Conservation (phyloP, 257 asterid genomes). For the Ilex asprella region DNA sequence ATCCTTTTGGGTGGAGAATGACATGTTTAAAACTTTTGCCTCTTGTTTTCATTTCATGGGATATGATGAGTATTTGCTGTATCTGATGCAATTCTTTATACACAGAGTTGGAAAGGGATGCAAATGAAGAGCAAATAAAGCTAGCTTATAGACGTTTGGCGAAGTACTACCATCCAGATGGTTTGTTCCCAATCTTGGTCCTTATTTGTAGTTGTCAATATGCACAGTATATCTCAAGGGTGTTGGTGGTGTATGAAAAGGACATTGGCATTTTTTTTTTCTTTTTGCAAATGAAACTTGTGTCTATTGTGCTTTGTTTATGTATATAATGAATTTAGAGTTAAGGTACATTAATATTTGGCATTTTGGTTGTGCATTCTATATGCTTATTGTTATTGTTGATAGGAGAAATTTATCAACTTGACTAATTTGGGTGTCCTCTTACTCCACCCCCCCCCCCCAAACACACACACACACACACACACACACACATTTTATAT, state of each 20-base stretch:
- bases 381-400: no score
- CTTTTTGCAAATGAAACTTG: no score
- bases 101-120: constrained; percentile 84
- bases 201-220: background rate
- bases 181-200: constrained; percentile 39
- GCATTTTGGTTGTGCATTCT: no score
- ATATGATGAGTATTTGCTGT: background rate
- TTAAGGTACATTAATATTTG: no score
- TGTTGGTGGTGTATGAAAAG: background rate
- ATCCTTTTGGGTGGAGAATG: no score
- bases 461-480: no score
- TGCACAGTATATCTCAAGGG: background rate
- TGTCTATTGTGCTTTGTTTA: background rate
- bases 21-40: background rate
- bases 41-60: background rate
- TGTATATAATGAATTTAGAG: no score
- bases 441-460: no score
- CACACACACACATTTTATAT: no score
- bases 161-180: constrained; percentile 97
- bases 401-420: no score
- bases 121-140: constrained; percentile 86
- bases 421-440: no score
- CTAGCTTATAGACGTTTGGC: constrained; percentile 84
- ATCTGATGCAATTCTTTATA: constrained; percentile 12
- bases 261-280: background rate